phyloP scores from a whole-genome alignment of 441 rosid genomes.

The Gossypium laxum region DNA sequence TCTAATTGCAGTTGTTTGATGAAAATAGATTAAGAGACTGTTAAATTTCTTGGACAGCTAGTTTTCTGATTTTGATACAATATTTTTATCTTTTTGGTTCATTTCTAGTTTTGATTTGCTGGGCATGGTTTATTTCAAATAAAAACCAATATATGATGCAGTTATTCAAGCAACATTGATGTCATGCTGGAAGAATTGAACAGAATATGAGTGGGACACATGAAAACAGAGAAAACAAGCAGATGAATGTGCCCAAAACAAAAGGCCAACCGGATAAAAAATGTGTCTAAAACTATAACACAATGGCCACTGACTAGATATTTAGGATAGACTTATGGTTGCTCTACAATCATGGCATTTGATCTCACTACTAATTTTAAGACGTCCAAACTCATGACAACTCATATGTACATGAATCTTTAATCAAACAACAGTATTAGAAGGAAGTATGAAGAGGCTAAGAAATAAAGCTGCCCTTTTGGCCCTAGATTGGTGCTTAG shows the following conservation, averaged over 20 bases:
- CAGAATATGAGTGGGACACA: not conserved
- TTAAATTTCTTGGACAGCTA: not conserved
- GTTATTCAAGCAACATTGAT: not conserved
- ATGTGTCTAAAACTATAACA: not conserved
- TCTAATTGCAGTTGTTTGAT: not conserved
- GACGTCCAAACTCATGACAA: not conserved
- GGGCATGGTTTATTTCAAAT: not conserved
- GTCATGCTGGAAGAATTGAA: constrained; percentile 4
- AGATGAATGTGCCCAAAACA: not conserved
- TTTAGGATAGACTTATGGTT: not conserved
- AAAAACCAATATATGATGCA: not conserved
- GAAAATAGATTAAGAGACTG: not conserved
- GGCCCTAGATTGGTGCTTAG: not conserved
- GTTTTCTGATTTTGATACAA: not conserved
- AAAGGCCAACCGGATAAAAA: constrained; percentile 1
- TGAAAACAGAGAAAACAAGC: constrained; percentile 5
- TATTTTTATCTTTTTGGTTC: not conserved
- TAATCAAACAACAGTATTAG: not conserved
- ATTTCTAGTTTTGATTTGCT: not conserved
- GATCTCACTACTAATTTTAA: not conserved
- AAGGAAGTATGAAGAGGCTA: constrained; percentile 1
- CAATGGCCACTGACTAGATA: not conserved
- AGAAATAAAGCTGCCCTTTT: not conserved
- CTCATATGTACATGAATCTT: not conserved
- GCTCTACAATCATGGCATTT: not conserved